Base-by-base conservation (phyloP, 805 yeast genomes). In the Candida rishiriensis region DNA sequence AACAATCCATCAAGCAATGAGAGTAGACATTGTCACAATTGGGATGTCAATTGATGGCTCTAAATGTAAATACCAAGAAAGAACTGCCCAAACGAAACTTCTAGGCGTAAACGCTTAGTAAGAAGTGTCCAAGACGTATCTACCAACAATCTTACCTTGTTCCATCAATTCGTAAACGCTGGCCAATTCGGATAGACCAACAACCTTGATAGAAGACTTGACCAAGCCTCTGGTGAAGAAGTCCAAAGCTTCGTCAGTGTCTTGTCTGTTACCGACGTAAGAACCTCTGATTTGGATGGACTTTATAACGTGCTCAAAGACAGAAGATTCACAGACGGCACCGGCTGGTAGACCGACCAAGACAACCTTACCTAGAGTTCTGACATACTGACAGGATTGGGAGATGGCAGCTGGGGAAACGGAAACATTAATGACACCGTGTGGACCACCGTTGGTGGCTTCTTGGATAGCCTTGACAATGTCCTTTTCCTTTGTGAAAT, bases 331-430 rank as follows among this genome's bases (percentile, higher is more conserved):
- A 52, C 74, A 71, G 51, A 74, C 74, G 46, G 84, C 81, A 51
- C 72, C 76, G 12, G 83, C 79, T 54, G 85, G 85, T 60, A 79
- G 68, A 55, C 85, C 85, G 44, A 80, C 83, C 38, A 72, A 69
- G 39, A 72, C 79, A 55, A 80, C 81, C 47, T 76, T 79, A 63
- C 85, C 85, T 50, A 72, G 73, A 53, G 71, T 67, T 65, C 71
- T 66, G 47, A 59, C 72, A 48, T 70, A 73, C 33, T 65, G 63
- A 42, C 61, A 55, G 10, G 72, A 69, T 55, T 69, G 73, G 26
- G 69, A 55, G 53, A 75, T 72, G 51, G 79, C 79, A 41, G 56
- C 56, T 50, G 70, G 73, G 32, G 79, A 75, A 34, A 73, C 78
- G 15, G 79, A 75, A 41, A 75, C 79, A 56, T 75, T 75, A 56